Evolutionary conservation across 768 basidiomycete genomes (phyloP).

Genomic region (Scleroderma citrinum): DNA sequence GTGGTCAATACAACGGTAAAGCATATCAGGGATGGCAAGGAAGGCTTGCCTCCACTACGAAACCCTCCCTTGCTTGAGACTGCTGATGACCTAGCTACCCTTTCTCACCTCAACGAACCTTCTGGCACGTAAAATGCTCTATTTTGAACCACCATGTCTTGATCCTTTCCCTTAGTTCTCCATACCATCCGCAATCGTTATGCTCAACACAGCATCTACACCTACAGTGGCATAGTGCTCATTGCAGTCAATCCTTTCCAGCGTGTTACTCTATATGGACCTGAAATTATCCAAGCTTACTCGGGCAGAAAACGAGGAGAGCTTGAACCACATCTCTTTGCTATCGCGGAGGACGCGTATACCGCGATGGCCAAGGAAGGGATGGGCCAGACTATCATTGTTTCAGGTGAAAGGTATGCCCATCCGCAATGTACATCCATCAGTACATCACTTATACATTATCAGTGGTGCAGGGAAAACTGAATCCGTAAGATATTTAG

Average conservation of each 20-base stretch:
- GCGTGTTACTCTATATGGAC: slow-evolving; percentile 93
- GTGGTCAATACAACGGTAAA: slow-evolving; percentile 72
- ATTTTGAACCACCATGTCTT: background rate
- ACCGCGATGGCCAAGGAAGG: slow-evolving; percentile 94
- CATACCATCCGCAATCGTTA: slow-evolving; percentile 98
- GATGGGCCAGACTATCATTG: slow-evolving; percentile 97
- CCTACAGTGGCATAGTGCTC: slow-evolving; percentile 97
- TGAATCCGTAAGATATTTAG: slow-evolving; percentile 64
- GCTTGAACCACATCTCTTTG: slow-evolving; percentile 95
- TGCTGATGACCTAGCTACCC: slow-evolving; percentile 95
- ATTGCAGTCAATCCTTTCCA: slow-evolving; percentile 99
- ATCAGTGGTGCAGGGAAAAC: slow-evolving; percentile 98
- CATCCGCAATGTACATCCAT: background rate
- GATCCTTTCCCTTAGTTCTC: slow-evolving; percentile 51
- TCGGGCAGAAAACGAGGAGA: slow-evolving; percentile 89
- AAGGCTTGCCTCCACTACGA: slow-evolving; percentile 83
- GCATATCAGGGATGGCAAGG: slow-evolving; percentile 74
- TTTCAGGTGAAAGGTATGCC: slow-evolving; percentile 88
- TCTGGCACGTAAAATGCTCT: slow-evolving; percentile 55
- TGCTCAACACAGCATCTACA: slow-evolving; percentile 95
- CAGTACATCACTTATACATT: slow-evolving; percentile 8
- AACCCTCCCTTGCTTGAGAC: slow-evolving; percentile 96
- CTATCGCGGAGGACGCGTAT: slow-evolving; percentile 98
- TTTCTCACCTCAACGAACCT: slow-evolving; percentile 97
- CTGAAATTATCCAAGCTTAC: slow-evolving; percentile 96